Base-by-base conservation (phyloP, 768 basidiomycete species). In the Leccinum incarnatum region DNA sequence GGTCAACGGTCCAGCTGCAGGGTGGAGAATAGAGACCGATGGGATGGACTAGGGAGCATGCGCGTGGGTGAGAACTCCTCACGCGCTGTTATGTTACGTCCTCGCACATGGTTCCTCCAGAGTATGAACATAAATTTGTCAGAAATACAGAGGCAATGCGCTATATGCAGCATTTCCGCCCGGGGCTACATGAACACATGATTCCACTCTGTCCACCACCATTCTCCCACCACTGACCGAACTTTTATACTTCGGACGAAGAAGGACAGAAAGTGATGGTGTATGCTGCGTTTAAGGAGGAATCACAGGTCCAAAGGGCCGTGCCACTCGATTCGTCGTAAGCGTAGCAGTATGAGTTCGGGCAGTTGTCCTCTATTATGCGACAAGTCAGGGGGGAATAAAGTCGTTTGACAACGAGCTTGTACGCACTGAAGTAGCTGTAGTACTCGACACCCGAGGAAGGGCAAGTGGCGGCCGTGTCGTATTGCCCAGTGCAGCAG, bases 401-500 rank as follows among this genome's bases (percentile, higher is more conserved):
- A 27, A 21, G 40, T 48, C 32, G 58, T 10, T 36, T 40, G 37
- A n/a, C 37, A 17, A 32, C 12, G 37, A 51, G 27, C 27, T 37
- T 49, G 47, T 37, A 65, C 69, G 55, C 51, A 79, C 80, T 83
- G 72, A 82, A 83, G 71, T 79, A 82, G 55, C 61, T 68, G 63
- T 79, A 79, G 64, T 71, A 76, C 19, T 54, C 60, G 9, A 78
- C 76, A 21, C 75, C 75, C 4, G 81, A 81, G 12, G 75, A 61
- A 14, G 84, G 86, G 68, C 87, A 88, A 0, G 84, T 86, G 10
- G 65, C 70, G 1, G 83, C 71, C 5, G 81, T 84, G 69, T 70
- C 72, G 70, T 80, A 75, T 47, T 67, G 69, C 10, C 88, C 88
- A 7, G 80, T 80, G 75, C 87, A 89, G 70, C 87, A 88, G 66